Percentiles rank a stretch among this genome's conserved stretches.
Evolutionary conservation across 2,329 filamentous ascomycete genomes (phyloP).

Genomic region (Cercospora sojina): DNA sequence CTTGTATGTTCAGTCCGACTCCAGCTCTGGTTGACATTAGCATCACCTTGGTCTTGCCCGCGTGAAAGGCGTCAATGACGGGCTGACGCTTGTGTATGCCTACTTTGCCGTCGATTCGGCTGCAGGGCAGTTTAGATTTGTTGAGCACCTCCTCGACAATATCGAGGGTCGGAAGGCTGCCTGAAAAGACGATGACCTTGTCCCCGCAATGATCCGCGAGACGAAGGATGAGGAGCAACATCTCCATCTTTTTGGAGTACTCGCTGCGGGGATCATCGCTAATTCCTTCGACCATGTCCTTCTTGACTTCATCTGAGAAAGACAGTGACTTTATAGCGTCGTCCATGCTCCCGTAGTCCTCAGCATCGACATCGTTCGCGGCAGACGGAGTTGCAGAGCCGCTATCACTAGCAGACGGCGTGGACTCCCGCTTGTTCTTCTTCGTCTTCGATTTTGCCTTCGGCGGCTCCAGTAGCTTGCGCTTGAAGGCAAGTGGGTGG

Average conservation of each 20-base stretch:
- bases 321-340: constrained; percentile 37
- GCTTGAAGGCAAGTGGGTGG: constrained; percentile 56
- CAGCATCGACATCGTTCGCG: constrained; percentile 24
- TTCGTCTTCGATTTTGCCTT: constrained; percentile 20
- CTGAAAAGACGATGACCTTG: constrained; percentile 78
- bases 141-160: constrained; percentile 58
- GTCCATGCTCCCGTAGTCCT: constrained; percentile 29
- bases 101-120: constrained; percentile 68
- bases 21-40: constrained; percentile 83
- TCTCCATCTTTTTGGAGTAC: constrained; percentile 66
- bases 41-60: constrained; percentile 57
- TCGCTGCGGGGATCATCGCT: constrained; percentile 45
- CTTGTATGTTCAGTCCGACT: constrained; percentile 77
- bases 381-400: constrained; percentile 16
- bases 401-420: constrained; percentile 18
- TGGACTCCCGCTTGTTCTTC: constrained; percentile 10
- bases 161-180: constrained; percentile 67
- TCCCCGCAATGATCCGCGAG: constrained; percentile 63
- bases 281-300: constrained; percentile 38
- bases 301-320: constrained; percentile 41
- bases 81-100: constrained; percentile 58
- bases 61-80: constrained; percentile 69
- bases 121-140: too few relatives aligned
- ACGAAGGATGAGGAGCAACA: constrained; percentile 69
- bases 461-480: constrained; percentile 49